A percentile compares a stretch with the other conserved stretches of the same genome.
These are phyloP conservation scores for Blastocystis sp. DNA, from an alignment of 352 stramenopile genomes.

Conservation along the genomic window DNA sequence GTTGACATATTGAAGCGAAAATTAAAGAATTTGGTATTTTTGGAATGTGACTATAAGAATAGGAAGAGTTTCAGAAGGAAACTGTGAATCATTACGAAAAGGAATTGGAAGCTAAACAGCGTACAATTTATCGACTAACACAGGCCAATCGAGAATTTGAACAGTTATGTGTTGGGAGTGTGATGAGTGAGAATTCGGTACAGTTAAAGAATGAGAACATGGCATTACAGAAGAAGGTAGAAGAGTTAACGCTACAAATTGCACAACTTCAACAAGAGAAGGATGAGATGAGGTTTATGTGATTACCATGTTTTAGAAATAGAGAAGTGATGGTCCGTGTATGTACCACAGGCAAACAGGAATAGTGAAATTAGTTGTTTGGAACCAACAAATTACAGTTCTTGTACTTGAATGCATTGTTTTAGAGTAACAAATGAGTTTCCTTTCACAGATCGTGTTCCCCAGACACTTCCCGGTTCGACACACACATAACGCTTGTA, in stretches of 20 bases:
- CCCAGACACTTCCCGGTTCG: constrained; percentile 39
- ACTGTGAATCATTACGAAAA: constrained; percentile 52
- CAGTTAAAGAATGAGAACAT: constrained; percentile 30
- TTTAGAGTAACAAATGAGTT: not conserved
- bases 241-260: not conserved
- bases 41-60: not conserved
- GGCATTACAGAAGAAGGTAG: not conserved
- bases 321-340: constrained; percentile 56
- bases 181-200: not conserved
- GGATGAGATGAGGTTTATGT: constrained; percentile 18
- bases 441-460: not conserved
- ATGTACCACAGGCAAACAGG: constrained; percentile 15
- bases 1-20: constrained; percentile 8
- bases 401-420: constrained; percentile 6
- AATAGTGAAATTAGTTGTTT: constrained; percentile 19
- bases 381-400: constrained; percentile 30
- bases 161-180: constrained; percentile 13
- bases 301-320: not conserved
- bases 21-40: constrained; percentile 30
- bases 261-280: constrained; percentile 37
- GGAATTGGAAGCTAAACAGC: constrained; percentile 54
- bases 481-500: constrained; percentile 64
- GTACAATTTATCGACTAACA: constrained; percentile 26
- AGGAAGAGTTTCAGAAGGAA: constrained; percentile 43
- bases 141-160: constrained; percentile 62